Evolutionary conservation across 2,329 filamentous ascomycete genomes (phyloP).

Genomic region (Pseudocercospora crystallina): DNA sequence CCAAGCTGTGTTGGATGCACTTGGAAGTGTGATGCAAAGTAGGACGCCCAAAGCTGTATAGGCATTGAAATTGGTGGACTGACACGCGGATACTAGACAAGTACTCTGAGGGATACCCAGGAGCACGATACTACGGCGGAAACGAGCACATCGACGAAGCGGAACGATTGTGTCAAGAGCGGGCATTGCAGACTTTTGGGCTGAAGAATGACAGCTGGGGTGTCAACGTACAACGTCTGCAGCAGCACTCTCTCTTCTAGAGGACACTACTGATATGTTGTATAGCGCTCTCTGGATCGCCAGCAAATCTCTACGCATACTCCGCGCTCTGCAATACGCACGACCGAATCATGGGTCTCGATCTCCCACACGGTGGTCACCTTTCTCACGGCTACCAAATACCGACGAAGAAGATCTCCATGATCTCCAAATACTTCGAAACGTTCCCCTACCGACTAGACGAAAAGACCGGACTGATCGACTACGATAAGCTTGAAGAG

Average conservation of each 20-base stretch:
- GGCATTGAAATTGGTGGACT: neutral
- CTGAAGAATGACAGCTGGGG: conserved; percentile 88
- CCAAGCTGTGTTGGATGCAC: conserved; percentile 84
- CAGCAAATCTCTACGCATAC: conserved; percentile 97
- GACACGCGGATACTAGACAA: conserved; percentile 58
- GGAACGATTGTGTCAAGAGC: conserved; percentile 89
- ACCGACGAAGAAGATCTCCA: conserved; percentile 95
- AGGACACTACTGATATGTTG: neutral
- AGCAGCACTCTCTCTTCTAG: neutral
- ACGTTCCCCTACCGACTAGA: conserved; percentile 92
- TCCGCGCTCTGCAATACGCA: conserved; percentile 95
- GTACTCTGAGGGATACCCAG: conserved; percentile 97
- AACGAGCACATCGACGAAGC: conserved; percentile 98
- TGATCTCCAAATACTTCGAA: conserved; percentile 98
- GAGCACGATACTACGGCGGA: conserved; percentile 97
- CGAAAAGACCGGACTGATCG: conserved; percentile 86
- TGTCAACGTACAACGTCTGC: conserved; percentile 91
- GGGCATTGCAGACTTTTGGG: conserved; percentile 88
- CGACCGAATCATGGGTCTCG: conserved; percentile 94
- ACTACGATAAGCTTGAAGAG: conserved; percentile 89
- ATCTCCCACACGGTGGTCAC: conserved; percentile 91
- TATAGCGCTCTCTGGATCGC: conserved; percentile 61
- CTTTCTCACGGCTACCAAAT: conserved; percentile 98
- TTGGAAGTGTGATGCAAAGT: conserved; percentile 96
- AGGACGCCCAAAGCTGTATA: conserved; percentile 34